Evolutionary conservation across 345 rosid species (phyloP), one percentile per base, ranked within the genome.

Genomic region (Mercurialis annua): DNA sequence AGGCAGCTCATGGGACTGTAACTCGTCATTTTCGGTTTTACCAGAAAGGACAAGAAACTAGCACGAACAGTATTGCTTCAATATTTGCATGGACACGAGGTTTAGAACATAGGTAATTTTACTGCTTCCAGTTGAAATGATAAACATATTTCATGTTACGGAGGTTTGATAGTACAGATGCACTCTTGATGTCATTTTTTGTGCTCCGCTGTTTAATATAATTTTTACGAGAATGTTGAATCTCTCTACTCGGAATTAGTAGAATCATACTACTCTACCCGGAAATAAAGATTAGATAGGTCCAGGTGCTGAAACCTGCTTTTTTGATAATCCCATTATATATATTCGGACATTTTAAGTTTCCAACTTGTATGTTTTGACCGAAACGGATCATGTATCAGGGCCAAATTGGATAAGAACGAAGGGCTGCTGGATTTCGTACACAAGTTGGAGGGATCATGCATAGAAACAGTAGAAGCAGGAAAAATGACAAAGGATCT

Each of bases 401-500:
- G 99, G 92, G 97, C 95, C 42, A 87, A 94, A 78, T 85, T 91
- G 50, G 99, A 94, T 78, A 81, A 85, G 74, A 91, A 89, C 47
- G 82, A 85, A 57, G 82, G 71, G 73, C 75, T 94, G 74, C 62
- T 83, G 73, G 87, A 85, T 80, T 94, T 94, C 62, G 95, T 85
- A 48, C 82, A 67, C 77, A 90, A 94, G 86, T 73, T 91, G 59
- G 99, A 94, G 85, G 73, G 87, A 1, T 84, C 99, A 18, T 94
- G 99, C 74, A 66, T 91, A 12, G 92, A 78, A 78, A 82, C 95
- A 11, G 96, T 90, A 58, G 98, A 93, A 77, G 73, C 83, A 23
- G 97, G 97, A 51, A 86, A 86, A 83, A 90, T 90, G 96, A 93
- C 98, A 34, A 93, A 93, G 85, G 98, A 93, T 83, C 98, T 93